These are phyloP conservation scores for Triticum aestivum DNA, from an alignment of 176 grass and related monocot species.

Conservation along the genomic window DNA sequence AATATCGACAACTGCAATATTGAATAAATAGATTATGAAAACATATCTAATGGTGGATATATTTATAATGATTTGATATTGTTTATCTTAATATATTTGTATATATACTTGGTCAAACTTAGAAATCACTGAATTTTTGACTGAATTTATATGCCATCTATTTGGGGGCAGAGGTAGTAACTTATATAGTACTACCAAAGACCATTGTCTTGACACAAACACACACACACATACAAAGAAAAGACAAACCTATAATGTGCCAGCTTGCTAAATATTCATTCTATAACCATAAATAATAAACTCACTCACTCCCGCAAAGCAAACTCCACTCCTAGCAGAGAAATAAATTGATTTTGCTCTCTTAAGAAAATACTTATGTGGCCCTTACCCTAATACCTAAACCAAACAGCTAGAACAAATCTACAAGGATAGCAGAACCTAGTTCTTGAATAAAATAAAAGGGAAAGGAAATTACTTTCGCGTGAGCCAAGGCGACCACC, in stretches of 20 bases:
- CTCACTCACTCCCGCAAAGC: not conserved
- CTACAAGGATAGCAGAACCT: not conserved
- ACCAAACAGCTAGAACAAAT: not conserved
- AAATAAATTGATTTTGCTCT: not conserved
- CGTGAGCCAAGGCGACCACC: slow-evolving; percentile 79
- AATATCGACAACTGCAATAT: too few relatives aligned
- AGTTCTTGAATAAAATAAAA: not conserved
- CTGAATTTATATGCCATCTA: too few relatives aligned
- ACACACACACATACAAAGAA: too few relatives aligned
- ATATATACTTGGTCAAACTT: too few relatives aligned
- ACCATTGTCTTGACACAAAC: not conserved
- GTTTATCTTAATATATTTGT: too few relatives aligned
- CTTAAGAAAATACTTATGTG: too few relatives aligned
- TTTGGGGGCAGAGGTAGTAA: not conserved
- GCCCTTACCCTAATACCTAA: not conserved
- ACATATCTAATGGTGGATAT: too few relatives aligned
- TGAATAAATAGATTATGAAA: too few relatives aligned
- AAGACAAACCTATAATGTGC: not conserved
- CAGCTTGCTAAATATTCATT: not conserved
- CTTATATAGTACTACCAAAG: not conserved
- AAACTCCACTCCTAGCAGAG: not conserved
- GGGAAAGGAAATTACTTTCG: slow-evolving; percentile 56
- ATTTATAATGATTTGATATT: too few relatives aligned
- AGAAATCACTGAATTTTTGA: too few relatives aligned
- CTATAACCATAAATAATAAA: not conserved